Evolutionary conservation across 78 protist genomes (phyloP).

Genomic region (Chrysochromulina tobinii): DNA sequence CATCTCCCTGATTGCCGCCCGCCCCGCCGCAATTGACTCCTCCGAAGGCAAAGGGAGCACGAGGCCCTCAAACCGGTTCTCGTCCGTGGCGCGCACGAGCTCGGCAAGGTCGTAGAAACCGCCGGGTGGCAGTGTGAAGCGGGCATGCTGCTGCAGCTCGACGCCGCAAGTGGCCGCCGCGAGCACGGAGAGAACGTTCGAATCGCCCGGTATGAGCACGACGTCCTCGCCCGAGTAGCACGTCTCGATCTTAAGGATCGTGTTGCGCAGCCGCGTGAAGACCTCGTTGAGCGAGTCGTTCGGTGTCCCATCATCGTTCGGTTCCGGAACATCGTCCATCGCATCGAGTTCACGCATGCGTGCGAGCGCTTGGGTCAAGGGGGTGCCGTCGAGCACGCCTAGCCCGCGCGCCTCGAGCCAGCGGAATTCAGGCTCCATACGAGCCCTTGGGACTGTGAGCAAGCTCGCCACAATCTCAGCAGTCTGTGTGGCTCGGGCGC

Average conservation of each 20-base stretch:
- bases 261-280: background rate
- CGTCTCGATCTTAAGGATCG: background rate
- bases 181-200: background rate
- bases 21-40: too few relatives aligned
- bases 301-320: conserved; percentile 3
- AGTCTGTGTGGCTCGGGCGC: background rate
- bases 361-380: background rate
- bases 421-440: background rate
- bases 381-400: background rate
- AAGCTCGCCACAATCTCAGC: background rate
- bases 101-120: background rate
- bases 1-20: too few relatives aligned
- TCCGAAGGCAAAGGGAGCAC: too few relatives aligned
- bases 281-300: background rate
- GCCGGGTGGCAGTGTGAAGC: background rate
- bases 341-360: background rate
- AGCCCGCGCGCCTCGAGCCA: conserved; percentile 16
- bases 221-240: background rate
- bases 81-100: too few relatives aligned
- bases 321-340: background rate
- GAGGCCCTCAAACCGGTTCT: too few relatives aligned
- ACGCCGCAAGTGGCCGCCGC: background rate
- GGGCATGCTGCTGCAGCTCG: background rate
- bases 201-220: background rate
- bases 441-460: background rate